Conservation (phyloP, 352 stramenopile genomes). For the Phytophthora cajani region DNA sequence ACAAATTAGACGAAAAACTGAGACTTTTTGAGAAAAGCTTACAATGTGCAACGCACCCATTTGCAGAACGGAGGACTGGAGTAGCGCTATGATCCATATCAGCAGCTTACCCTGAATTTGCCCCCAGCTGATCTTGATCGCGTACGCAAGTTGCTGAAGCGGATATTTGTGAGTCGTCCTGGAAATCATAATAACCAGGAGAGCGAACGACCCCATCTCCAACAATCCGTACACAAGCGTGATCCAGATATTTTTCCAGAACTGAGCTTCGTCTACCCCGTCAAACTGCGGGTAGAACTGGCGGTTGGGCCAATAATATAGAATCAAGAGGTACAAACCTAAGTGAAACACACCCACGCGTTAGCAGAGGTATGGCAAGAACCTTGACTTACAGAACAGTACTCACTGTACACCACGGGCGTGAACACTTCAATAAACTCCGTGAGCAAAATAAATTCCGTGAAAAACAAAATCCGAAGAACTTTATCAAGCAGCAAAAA, state of each 20-base stretch:
- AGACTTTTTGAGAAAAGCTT: not conserved
- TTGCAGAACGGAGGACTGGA: conserved; percentile 28
- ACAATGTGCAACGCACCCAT: conserved; percentile 8
- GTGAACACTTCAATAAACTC: conserved; percentile 46
- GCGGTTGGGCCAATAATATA: conserved; percentile 38
- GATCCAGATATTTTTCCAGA: conserved; percentile 15
- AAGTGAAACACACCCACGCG: not conserved
- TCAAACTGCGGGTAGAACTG: conserved; percentile 34
- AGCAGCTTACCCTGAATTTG: conserved; percentile 30
- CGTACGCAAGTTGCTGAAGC: conserved; percentile 33
- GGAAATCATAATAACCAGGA: conserved; percentile 18
- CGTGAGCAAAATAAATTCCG: conserved; percentile 39
- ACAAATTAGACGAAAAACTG: not conserved
- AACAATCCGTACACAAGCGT: conserved; percentile 22
- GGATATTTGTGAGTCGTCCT: conserved; percentile 27
- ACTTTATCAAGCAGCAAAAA: conserved; percentile 19
- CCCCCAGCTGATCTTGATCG: conserved; percentile 15
- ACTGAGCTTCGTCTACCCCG: conserved; percentile 5
- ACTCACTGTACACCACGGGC: conserved; percentile 39
- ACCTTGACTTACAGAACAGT: not conserved
- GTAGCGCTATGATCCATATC: conserved; percentile 29
- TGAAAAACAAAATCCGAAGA: conserved; percentile 40
- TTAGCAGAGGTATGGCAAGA: not conserved
- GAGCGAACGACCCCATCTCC: conserved; percentile 21
- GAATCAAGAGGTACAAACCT: conserved; percentile 32